phyloP scores from a whole-genome alignment of 169 alveolate genomes.

The Plasmodium vivax region DNA sequence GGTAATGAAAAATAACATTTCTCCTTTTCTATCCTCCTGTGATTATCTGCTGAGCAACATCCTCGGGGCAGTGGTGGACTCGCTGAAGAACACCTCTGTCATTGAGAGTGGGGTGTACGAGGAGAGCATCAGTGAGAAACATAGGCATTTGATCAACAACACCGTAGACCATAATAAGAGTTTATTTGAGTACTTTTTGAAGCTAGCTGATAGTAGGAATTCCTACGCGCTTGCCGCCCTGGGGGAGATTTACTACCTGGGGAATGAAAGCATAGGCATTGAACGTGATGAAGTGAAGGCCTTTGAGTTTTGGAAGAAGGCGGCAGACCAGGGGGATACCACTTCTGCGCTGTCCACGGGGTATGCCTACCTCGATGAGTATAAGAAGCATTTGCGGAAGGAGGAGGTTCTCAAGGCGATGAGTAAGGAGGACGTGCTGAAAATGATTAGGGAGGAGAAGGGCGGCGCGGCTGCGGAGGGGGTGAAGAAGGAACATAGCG shows the following conservation, averaged over 20 bases:
- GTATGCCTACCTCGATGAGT: conserved; percentile 77
- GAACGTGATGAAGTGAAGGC: conserved; percentile 86
- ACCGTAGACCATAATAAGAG: conserved; percentile 63
- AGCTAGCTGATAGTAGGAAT: conserved; percentile 75
- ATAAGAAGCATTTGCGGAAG: conserved; percentile 52
- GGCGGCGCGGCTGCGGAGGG: not conserved
- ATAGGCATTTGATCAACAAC: conserved; percentile 58
- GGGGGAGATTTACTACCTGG: conserved; percentile 88
- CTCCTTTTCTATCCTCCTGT: conserved; percentile 66
- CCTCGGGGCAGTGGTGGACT: conserved; percentile 54
- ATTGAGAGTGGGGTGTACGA: conserved; percentile 29
- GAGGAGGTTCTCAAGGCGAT: conserved; percentile 25
- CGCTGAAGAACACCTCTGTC: conserved; percentile 3
- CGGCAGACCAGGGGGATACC: conserved; percentile 91
- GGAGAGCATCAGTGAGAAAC: conserved; percentile 14
- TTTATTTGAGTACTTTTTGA: conserved; percentile 76
- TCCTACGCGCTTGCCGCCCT: conserved; percentile 81
- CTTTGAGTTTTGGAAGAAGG: conserved; percentile 85
- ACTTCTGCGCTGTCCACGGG: conserved; percentile 90
- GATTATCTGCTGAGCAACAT: conserved; percentile 66
- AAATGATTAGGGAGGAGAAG: conserved; percentile 14
- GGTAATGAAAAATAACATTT: conserved; percentile 7
- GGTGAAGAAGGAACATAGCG: not conserved
- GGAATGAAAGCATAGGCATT: conserved; percentile 84
- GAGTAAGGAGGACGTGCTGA: conserved; percentile 18